Conservation (phyloP, 2,329 filamentous ascomycete genomes). For the Colletotrichum sp. region DNA sequence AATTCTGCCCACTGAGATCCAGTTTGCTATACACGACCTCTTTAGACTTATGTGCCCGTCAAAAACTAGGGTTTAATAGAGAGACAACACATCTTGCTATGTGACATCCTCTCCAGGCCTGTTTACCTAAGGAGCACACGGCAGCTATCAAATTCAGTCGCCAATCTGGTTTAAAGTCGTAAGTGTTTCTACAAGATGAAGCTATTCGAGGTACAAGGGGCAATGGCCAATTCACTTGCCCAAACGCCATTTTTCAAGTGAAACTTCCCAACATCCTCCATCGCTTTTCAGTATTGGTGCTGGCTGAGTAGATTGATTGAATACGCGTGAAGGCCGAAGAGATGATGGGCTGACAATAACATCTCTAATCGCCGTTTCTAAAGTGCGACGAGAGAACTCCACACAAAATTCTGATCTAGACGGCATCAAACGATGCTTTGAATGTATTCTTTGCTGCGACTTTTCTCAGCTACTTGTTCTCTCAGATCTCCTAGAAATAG, state of each 20-base stretch:
- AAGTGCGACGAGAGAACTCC: neutral
- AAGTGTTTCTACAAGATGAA: no score
- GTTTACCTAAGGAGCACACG: neutral
- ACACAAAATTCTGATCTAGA: neutral
- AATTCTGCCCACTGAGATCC: no score
- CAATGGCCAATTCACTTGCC: neutral
- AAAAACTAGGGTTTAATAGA: neutral
- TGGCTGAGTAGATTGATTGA: neutral
- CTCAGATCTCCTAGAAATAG: no score
- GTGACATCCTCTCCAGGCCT: neutral
- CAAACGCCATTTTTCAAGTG: neutral
- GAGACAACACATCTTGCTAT: neutral
- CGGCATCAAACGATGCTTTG: no score
- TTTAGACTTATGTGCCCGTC: neutral
- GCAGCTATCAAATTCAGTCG: neutral
- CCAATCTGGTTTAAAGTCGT: no score
- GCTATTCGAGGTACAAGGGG: rapidly evolving
- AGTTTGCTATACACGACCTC: no score
- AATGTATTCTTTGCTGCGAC: no score
- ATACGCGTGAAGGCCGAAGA: neutral
- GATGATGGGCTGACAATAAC: rapidly evolving
- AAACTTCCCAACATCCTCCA: neutral
- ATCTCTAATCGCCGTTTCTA: neutral
- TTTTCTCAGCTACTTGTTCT: no score
- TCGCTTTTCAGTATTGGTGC: neutral